Evolutionary conservation across 2,329 filamentous ascomycete species (phyloP), one percentile per base, ranked within the genome.

Genomic region (Acarospora socialis): DNA sequence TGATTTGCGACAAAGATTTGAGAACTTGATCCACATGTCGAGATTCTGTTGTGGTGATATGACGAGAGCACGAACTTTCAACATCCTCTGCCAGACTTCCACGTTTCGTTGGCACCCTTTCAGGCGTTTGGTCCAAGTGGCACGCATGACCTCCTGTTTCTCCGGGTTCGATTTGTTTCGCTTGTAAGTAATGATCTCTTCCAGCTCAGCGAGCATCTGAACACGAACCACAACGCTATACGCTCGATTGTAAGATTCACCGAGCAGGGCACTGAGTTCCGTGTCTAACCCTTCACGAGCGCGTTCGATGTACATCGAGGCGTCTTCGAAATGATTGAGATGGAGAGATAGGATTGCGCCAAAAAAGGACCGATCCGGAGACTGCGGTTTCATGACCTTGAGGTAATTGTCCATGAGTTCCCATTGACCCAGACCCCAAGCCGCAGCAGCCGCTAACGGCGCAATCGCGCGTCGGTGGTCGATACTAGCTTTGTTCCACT

Each of bases 11-110:
- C 92, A 99, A 4, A 98, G 72, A 47, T 95, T 98, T 47, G 90
- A 82, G 53, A 94, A 98, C 53, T 98, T 99, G 63, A 98, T 95
- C 76, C 86, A 94, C 84, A 98, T 98, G 48, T 92, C 81, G 65
- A 92, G 83, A 48, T 94, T 94, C 53, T 99, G 86, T 20, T 73
- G 73, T 0, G 92, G 87, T 1, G 77, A 77, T 39, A 95, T 87
- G 37, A 99, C 90, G 31, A 99, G 66, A 13, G 84, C 81, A 38
- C 90, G 76, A 19, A 98, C 76, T 51, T 93, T 90, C 34, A 99
- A 73, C 83, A 95, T 95, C 38, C 90, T 75, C 52, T 94, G 86
- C 90, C 90, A 99, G 3, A 95, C 83, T 49, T 99, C 90, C 13
- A 94, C 86, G 46, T 95, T 94, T 35, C 90, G 79, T 54, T 98